Evolutionary conservation across 805 yeast genomes (phyloP), one percentile per base, ranked within the genome.

Genomic region (Candida maltosa): DNA sequence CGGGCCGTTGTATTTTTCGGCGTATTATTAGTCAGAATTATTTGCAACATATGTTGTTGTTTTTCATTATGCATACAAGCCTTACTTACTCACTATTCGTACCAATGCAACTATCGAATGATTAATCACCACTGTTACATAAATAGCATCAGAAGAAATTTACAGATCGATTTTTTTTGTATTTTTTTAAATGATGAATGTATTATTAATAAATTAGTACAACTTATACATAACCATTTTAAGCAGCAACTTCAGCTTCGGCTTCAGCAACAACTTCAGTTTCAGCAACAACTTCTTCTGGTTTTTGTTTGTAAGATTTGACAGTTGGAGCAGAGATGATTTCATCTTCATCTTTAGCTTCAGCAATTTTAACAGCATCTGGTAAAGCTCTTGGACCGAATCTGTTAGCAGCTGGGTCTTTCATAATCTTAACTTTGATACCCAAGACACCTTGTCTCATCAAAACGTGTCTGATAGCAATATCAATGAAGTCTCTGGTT

Each of bases 371-470:
- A 70, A 89, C 96, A 70, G 83, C 87, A 73, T 89, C 97, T 69
- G 97, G 97, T 68, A 89, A 79, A 42, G 96, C 77, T 69, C 65
- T 87, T 76, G 95, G 95, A 74, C 95, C 95, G 54, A 58, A 58
- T 69, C 72, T 81, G 80, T 80, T 76, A 61, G 78, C 66, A 59
- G 91, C 87, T 74, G 97, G 96, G 81, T 91, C 97, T 71, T 87
- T 87, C 98, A 93, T 93, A 69, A 93, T 93, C 84, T 93, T 93
- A 65, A 93, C 97, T 83, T 87, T 91, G 71, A 93, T 83, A 83
- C 98, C 98, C 68, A 93, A 82, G 54, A 93, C 97, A 87, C 98
- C 98, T 79, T 93, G 97, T 82, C 97, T 89, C 80, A 93, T 84
- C 70, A 93, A 80, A 62, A 91, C 97, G 91, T 93, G 97, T 78